Percentiles rank a stretch among this genome's conserved stretches.
These are phyloP conservation scores for Lasiodiplodia sp. DNA, from an alignment of 2,329 filamentous ascomycete genomes.

Conservation along the genomic window DNA sequence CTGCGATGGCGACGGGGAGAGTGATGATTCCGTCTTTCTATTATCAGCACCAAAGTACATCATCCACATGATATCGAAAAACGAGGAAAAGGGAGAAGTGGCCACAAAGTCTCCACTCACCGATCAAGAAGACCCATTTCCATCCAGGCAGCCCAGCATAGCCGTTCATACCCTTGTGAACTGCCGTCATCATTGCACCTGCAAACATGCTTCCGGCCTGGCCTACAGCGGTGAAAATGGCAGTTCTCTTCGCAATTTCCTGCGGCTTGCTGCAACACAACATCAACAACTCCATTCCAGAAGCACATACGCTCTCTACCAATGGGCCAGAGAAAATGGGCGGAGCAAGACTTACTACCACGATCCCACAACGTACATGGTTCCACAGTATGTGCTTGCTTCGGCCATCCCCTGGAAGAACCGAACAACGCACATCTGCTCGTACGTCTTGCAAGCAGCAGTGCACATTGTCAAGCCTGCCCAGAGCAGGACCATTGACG, in stretches of 20 bases:
- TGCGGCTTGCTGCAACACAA: conserved; percentile 36
- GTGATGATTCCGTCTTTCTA: conserved; percentile 40
- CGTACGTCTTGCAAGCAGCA: conserved; percentile 39
- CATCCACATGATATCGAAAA: neutral
- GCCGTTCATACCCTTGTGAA: conserved; percentile 38
- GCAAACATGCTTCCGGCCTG: conserved; percentile 44
- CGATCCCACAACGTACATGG: conserved; percentile 41
- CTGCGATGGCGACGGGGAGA: conserved; percentile 41
- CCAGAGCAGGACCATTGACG: conserved; percentile 40
- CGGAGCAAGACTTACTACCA: conserved; percentile 38
- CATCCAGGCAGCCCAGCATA: conserved; percentile 37
- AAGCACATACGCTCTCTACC: neutral
- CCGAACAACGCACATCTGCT: conserved; percentile 38
- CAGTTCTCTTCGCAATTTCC: conserved; percentile 41
- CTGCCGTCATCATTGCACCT: conserved; percentile 44
- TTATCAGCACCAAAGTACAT: conserved; percentile 27
- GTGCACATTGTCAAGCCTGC: conserved; percentile 41
- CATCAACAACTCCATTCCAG: neutral
- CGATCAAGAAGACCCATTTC: conserved; percentile 43
- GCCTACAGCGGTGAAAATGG: conserved; percentile 41
- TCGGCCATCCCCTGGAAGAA: conserved; percentile 42
- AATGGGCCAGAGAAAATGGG: too few relatives aligned
- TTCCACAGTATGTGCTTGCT: conserved; percentile 40
- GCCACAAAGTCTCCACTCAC: conserved; percentile 28
- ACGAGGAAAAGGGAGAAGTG: too few relatives aligned